phyloP scores from a whole-genome alignment of 2,329 filamentous ascomycete genomes.

The Fusarium sp. region DNA sequence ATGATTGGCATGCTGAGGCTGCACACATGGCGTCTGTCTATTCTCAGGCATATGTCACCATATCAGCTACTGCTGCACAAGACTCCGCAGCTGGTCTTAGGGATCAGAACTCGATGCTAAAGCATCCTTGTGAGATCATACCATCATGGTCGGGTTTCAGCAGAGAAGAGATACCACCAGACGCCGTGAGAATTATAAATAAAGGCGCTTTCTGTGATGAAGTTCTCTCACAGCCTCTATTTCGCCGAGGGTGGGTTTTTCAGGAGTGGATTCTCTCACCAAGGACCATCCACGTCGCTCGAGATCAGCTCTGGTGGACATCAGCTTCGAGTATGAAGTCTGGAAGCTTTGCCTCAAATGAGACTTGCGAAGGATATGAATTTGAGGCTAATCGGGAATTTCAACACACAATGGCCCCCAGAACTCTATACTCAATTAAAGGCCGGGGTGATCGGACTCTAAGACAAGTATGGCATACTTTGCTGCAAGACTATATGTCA shows the following conservation, averaged over 20 bases:
- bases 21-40: constrained; percentile 40
- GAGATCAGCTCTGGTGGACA: constrained; percentile 43
- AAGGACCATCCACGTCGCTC: constrained; percentile 36
- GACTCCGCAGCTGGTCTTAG: constrained; percentile 32
- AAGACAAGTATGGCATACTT: constrained; percentile 17
- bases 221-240: constrained; percentile 34
- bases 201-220: constrained; percentile 31
- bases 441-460: not conserved
- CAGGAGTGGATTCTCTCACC: constrained; percentile 41
- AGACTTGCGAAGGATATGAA: constrained; percentile 33
- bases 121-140: constrained; percentile 26
- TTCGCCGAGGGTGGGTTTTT: constrained; percentile 39
- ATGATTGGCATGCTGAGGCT: constrained; percentile 40
- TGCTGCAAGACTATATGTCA: constrained; percentile 35
- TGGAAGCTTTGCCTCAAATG: constrained; percentile 29
- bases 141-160: constrained; percentile 35
- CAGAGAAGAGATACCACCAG: constrained; percentile 9
- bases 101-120: constrained; percentile 27
- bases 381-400: constrained; percentile 24
- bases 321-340: constrained; percentile 27
- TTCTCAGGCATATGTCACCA: constrained; percentile 33
- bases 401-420: constrained; percentile 18
- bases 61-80: constrained; percentile 33
- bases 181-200: constrained; percentile 29
- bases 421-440: constrained; percentile 21